A percentile compares a stretch with the other conserved stretches of the same genome.
Conservation (phyloP, 1,284 basidiomycete genomes). For the Volvariella surrecta region DNA sequence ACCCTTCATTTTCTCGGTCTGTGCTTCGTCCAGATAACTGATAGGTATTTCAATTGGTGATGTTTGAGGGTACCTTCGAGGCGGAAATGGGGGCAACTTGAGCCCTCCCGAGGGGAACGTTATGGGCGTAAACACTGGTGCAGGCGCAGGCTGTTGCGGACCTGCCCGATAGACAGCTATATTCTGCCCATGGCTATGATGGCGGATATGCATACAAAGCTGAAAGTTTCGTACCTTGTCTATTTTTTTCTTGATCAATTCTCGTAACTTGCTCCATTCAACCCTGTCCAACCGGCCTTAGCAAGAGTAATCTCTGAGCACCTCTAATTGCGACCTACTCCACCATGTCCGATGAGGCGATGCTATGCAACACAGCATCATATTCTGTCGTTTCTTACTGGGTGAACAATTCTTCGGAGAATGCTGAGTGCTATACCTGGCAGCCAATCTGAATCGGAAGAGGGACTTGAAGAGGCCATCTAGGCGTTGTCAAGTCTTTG, state of each 20-base stretch:
- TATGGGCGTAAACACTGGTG: slow-evolving; percentile 32
- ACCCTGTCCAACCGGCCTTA: slow-evolving; percentile 40
- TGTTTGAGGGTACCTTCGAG: slow-evolving; percentile 40
- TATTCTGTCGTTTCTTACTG: slow-evolving; percentile 34
- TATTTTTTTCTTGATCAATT: slow-evolving; percentile 66
- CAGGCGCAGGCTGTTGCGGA: slow-evolving; percentile 22
- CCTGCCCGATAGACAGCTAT: slow-evolving; percentile 27
- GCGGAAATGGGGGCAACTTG: slow-evolving; percentile 74
- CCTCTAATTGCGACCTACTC: slow-evolving; percentile 36
- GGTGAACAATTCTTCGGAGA: slow-evolving; percentile 1
- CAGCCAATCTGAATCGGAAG: slow-evolving; percentile 29
- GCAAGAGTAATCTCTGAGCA: slow-evolving; percentile 10
- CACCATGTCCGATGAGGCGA: slow-evolving; percentile 63
- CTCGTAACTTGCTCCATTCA: slow-evolving; percentile 68
- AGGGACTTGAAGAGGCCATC: too few relatives aligned
- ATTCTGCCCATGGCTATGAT: slow-evolving; percentile 33
- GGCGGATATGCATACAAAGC: slow-evolving; percentile 8
- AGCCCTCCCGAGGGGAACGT: slow-evolving; percentile 52
- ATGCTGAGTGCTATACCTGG: slow-evolving; percentile 27
- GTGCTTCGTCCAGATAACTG: slow-evolving; percentile 53
- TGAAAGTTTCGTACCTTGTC: slow-evolving; percentile 36
- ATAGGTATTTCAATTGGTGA: slow-evolving; percentile 47
- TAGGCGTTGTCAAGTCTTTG: too few relatives aligned
- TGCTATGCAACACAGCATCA: slow-evolving; percentile 53
- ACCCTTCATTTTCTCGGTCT: slow-evolving; percentile 53